Conservation (phyloP, 352 stramenopile species). For the Pelagophyceae sp. region DNA sequence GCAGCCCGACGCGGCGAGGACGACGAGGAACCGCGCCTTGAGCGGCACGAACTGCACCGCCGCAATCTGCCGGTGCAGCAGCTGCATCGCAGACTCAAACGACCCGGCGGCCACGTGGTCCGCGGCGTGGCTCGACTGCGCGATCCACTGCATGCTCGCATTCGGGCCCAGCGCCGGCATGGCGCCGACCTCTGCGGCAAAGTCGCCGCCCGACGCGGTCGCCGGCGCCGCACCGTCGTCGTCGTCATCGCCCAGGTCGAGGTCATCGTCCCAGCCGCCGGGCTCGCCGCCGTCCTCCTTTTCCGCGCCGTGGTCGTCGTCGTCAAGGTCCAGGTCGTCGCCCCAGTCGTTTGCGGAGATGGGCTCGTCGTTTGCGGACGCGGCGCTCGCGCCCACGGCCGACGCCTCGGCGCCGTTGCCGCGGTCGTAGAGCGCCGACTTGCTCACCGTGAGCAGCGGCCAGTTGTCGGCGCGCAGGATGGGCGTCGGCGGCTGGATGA, state of each 20-base stretch:
- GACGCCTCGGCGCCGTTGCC: constrained; percentile 41
- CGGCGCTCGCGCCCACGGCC: constrained; percentile 54
- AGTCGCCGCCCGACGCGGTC: constrained; percentile 65
- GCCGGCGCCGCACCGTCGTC: constrained; percentile 39
- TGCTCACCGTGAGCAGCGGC: constrained; percentile 86
- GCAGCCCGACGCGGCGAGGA: constrained; percentile 37
- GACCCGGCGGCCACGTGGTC: constrained; percentile 92
- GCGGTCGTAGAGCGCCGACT: constrained; percentile 50
- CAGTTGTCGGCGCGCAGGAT: constrained; percentile 92
- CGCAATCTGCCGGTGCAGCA: constrained; percentile 97
- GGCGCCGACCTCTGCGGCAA: constrained; percentile 74
- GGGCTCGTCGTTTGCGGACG: constrained; percentile 71
- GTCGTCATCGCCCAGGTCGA: constrained; percentile 53
- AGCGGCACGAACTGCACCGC: constrained; percentile 93
- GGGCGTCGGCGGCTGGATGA: constrained; percentile 78
- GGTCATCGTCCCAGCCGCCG: constrained; percentile 63
- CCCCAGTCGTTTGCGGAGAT: constrained; percentile 58
- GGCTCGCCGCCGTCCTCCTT: constrained; percentile 45
- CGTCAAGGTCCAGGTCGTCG: constrained; percentile 63
- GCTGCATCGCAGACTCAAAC: constrained; percentile 89
- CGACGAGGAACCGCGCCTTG: constrained; percentile 70
- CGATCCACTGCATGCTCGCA: constrained; percentile 72
- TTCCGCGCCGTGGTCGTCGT: constrained; percentile 54
- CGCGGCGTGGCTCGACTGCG: constrained; percentile 69
- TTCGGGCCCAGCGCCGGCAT: constrained; percentile 77